Conservation (phyloP, 345 rosid genomes). For the Pistacia atlantica region DNA sequence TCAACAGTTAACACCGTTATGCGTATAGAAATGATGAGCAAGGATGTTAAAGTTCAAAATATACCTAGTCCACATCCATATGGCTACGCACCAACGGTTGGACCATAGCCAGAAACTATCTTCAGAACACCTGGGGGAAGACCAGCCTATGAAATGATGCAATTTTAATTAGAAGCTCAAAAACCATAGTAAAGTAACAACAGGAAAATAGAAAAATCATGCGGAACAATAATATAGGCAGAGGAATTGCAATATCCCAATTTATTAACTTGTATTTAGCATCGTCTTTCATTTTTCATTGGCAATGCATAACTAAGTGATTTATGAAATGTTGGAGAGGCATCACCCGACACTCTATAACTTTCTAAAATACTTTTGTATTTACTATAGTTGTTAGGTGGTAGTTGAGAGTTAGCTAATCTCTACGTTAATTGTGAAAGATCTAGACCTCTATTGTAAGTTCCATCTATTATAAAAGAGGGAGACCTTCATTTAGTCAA, state of each 20-base stretch:
- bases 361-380: too few relatives aligned
- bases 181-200: not conserved
- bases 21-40: not conserved
- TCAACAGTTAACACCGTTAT: not conserved
- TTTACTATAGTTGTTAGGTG: too few relatives aligned
- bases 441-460: too few relatives aligned
- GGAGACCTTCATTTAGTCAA: too few relatives aligned
- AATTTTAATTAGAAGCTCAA: constrained; percentile 12
- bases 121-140: constrained; percentile 92
- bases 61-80: constrained; percentile 97
- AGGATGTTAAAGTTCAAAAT: not conserved
- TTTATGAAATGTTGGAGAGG: too few relatives aligned
- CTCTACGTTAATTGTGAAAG: too few relatives aligned
- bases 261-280: not conserved
- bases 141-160: constrained; percentile 59
- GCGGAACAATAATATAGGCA: not conserved
- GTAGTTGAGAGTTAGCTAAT: too few relatives aligned
- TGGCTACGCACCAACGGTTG: constrained; percentile 84
- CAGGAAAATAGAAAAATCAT: not conserved
- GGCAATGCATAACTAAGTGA: not conserved
- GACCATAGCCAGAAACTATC: constrained; percentile 80
- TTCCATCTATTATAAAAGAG: too few relatives aligned
- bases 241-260: not conserved
- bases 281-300: not conserved
- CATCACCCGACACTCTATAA: too few relatives aligned